phyloP scores from a whole-genome alignment of 768 basidiomycete genomes.

The Termitomyces heimii region DNA sequence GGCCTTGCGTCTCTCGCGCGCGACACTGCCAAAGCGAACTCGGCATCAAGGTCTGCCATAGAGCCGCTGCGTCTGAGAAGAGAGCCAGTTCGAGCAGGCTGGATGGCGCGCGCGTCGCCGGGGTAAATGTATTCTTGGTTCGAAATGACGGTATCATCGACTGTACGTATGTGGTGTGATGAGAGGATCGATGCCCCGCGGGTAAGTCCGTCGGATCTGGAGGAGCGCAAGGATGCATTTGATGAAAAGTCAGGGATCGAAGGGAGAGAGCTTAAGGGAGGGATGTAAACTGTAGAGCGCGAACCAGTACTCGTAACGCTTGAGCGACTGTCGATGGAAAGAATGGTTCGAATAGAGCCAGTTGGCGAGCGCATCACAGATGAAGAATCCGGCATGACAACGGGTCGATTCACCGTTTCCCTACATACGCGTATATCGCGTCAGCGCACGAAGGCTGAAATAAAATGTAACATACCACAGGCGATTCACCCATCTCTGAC shows the following conservation, averaged over 20 bases:
- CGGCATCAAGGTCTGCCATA: constrained; percentile 64
- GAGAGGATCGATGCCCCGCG: constrained; percentile 43
- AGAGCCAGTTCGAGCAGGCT: constrained; percentile 44
- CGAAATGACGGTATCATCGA: constrained; percentile 69
- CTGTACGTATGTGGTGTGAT: constrained; percentile 58
- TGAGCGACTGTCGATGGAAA: constrained; percentile 42
- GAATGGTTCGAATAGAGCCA: constrained; percentile 64
- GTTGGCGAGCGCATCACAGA: constrained; percentile 46
- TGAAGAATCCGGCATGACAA: constrained; percentile 38
- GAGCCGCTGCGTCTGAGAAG: constrained; percentile 60
- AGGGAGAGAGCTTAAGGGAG: constrained; percentile 64
- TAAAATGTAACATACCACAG: constrained; percentile 59
- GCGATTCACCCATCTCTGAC: constrained; percentile 88
- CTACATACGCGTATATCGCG: constrained; percentile 27
- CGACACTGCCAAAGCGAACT: constrained; percentile 44
- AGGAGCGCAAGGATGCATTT: constrained; percentile 20
- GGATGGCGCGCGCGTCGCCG: constrained; percentile 69
- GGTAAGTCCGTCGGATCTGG: constrained; percentile 22
- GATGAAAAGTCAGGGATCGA: constrained; percentile 61
- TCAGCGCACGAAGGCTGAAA: background rate
- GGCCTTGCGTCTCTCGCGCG: constrained; percentile 37
- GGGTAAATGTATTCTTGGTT: constrained; percentile 64
- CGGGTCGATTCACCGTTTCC: constrained; percentile 70
- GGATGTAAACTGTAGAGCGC: constrained; percentile 71
- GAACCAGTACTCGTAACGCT: constrained; percentile 49